Percentiles rank a stretch among this genome's conserved stretches.
phyloP scores from a whole-genome alignment of 129 eudicot species.

The Sambucus nigra region DNA sequence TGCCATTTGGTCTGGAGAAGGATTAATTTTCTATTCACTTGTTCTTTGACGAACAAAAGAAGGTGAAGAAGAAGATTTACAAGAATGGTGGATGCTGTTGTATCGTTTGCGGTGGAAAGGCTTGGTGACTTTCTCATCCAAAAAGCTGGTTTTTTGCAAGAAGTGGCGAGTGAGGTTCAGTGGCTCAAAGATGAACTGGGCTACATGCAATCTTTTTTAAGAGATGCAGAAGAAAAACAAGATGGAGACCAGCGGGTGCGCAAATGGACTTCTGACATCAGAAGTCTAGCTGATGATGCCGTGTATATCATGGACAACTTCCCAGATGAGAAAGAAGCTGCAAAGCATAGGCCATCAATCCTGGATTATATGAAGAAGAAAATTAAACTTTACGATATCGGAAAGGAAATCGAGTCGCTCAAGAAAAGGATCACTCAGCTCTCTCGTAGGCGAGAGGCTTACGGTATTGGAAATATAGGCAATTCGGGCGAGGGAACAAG shows the following conservation, averaged over 20 bases:
- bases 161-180: not conserved
- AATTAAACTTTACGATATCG: not conserved
- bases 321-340: no score
- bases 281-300: not conserved
- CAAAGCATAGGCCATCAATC: not conserved
- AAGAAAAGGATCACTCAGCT: not conserved
- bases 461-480: not conserved
- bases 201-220: conserved; percentile 5
- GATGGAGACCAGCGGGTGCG: not conserved
- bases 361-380: not conserved
- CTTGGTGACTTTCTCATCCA: not conserved
- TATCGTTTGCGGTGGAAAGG: not conserved
- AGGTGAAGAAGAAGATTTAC: no score
- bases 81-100: conserved; percentile 5
- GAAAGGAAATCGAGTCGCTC: not conserved
- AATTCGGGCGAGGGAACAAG: not conserved
- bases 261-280: conserved; percentile 9
- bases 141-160: not conserved
- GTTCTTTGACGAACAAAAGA: no score
- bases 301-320: not conserved
- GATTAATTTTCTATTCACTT: no score
- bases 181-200: conserved; percentile 10
- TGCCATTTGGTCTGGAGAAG: no score
- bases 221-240: conserved; percentile 3
- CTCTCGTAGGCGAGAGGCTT: not conserved